A percentile compares a stretch with the other conserved stretches of the same genome.
Evolutionary conservation across 306 rosid species (phyloP).

Genomic region (Quercus dentata): DNA sequence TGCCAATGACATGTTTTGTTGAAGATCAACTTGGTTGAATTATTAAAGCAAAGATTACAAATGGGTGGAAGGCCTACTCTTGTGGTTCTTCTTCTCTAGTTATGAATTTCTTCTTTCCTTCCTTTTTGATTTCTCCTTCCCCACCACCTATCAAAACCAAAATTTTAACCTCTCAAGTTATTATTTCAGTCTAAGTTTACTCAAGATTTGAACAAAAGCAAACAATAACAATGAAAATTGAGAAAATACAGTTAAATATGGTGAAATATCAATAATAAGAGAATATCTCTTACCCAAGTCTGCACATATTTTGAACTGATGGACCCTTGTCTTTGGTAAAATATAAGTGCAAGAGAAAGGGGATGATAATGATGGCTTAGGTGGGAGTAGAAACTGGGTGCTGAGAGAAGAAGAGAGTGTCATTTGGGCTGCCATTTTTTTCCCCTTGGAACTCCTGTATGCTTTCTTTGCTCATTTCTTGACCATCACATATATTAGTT

Average conservation of each 20-base stretch:
- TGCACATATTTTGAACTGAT: constrained; percentile 58
- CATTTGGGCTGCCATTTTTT: constrained; percentile 62
- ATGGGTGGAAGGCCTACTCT: constrained; percentile 45
- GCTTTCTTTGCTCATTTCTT: constrained; percentile 24
- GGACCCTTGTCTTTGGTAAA: constrained; percentile 30
- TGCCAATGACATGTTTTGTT: not conserved
- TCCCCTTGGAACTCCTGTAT: not conserved
- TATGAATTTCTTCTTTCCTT: constrained; percentile 76
- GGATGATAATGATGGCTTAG: constrained; percentile 32
- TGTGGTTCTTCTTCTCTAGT: constrained; percentile 94
- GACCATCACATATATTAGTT: constrained; percentile 31
- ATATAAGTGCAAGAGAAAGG: constrained; percentile 11
- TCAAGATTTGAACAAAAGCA: not conserved
- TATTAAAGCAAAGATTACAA: not conserved
- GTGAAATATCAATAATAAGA: not conserved
- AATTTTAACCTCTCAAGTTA: not conserved
- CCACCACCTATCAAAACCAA: constrained; percentile 58
- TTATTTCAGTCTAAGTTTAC: constrained; percentile 17
- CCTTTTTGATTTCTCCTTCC: constrained; percentile 60
- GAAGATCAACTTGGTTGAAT: not conserved
- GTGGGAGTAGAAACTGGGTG: constrained; percentile 40
- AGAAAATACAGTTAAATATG: not conserved
- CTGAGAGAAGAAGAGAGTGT: constrained; percentile 48
- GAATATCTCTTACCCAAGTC: constrained; percentile 43
- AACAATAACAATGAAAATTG: not conserved